These are phyloP conservation scores for Phytophthora syringae DNA, from an alignment of 352 stramenopile species.

Conservation along the genomic window DNA sequence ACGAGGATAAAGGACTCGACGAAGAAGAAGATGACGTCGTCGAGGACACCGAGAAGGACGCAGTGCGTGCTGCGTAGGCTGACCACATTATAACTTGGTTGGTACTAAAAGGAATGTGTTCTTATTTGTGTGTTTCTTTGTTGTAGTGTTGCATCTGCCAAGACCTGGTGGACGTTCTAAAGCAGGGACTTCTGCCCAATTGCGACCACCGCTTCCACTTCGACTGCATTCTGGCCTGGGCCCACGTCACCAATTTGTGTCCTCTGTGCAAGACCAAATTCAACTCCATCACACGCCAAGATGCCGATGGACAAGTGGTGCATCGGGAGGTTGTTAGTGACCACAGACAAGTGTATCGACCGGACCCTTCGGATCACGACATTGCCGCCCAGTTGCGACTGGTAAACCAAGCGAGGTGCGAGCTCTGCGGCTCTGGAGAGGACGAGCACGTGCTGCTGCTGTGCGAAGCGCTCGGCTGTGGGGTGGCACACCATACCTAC, in stretches of 20 bases:
- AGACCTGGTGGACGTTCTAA: conserved; percentile 59
- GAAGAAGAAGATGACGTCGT: conserved; percentile 31
- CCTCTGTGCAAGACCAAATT: conserved; percentile 85
- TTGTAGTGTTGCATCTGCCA: conserved; percentile 87
- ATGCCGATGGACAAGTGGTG: conserved; percentile 44
- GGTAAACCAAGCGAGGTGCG: conserved; percentile 75
- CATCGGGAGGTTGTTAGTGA: conserved; percentile 51
- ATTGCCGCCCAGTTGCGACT: conserved; percentile 70
- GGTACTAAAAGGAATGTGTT: neutral
- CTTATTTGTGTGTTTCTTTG: neutral
- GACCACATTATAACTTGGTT: neutral
- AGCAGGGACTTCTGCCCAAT: conserved; percentile 58
- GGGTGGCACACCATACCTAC: conserved; percentile 76
- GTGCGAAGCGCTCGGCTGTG: conserved; percentile 72
- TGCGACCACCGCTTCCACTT: conserved; percentile 90
- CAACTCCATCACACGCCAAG: conserved; percentile 49
- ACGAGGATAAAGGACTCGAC: conserved; percentile 10
- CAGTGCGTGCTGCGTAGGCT: conserved; percentile 25
- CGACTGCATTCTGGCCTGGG: conserved; percentile 83
- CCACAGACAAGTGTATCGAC: conserved; percentile 67
- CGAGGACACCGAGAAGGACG: conserved; percentile 46
- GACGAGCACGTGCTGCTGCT: conserved; percentile 84
- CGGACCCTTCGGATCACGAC: conserved; percentile 69
- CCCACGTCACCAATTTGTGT: conserved; percentile 86
- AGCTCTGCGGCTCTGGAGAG: conserved; percentile 75